These are phyloP conservation scores for Paracorniculantispora psalliotae DNA, from an alignment of 2,329 filamentous ascomycete genomes.

Conservation along the genomic window DNA sequence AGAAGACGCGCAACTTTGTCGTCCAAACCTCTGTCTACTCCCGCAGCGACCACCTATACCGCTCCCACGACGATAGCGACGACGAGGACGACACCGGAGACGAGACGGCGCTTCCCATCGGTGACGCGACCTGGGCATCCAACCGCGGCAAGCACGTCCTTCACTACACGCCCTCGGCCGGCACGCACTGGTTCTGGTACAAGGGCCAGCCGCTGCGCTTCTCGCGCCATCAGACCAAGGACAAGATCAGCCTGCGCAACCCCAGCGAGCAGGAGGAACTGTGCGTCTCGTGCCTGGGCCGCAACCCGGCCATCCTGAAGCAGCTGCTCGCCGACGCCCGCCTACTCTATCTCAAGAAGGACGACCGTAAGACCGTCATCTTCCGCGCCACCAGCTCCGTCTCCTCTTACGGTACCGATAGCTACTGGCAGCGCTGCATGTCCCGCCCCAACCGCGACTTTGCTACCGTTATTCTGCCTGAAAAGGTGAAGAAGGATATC, in stretches of 20 bases:
- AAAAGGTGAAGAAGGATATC: slow-evolving; percentile 54
- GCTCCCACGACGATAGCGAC: slow-evolving; percentile 42
- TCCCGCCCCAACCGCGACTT: slow-evolving; percentile 56
- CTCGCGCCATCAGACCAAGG: slow-evolving; percentile 44
- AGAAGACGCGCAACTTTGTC: slow-evolving; percentile 55
- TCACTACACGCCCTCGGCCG: slow-evolving; percentile 62
- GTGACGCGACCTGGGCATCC: no score
- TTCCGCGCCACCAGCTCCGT: slow-evolving; percentile 51
- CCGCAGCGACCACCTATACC: slow-evolving; percentile 44
- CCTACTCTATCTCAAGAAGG: slow-evolving; percentile 48
- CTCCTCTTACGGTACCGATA: slow-evolving; percentile 33
- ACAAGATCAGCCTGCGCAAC: slow-evolving; percentile 34
- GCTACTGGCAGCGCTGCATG: slow-evolving; percentile 58
- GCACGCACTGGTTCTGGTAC: slow-evolving; percentile 66
- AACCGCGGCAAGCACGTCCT: slow-evolving; percentile 41
- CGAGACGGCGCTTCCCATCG: no score
- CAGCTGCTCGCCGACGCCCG: slow-evolving; percentile 57
- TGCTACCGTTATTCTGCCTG: slow-evolving; percentile 60
- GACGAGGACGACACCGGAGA: slow-evolving; percentile 28
- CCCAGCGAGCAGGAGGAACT: slow-evolving; percentile 55
- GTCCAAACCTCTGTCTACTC: slow-evolving; percentile 59
- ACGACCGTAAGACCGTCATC: slow-evolving; percentile 59
- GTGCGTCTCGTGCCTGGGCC: slow-evolving; percentile 56
- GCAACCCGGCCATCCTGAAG: slow-evolving; percentile 56
- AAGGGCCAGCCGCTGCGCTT: slow-evolving; percentile 54